These are phyloP conservation scores for Apostasia shenzhenica DNA, from an alignment of 106 monocot genomes.

Conservation along the genomic window DNA sequence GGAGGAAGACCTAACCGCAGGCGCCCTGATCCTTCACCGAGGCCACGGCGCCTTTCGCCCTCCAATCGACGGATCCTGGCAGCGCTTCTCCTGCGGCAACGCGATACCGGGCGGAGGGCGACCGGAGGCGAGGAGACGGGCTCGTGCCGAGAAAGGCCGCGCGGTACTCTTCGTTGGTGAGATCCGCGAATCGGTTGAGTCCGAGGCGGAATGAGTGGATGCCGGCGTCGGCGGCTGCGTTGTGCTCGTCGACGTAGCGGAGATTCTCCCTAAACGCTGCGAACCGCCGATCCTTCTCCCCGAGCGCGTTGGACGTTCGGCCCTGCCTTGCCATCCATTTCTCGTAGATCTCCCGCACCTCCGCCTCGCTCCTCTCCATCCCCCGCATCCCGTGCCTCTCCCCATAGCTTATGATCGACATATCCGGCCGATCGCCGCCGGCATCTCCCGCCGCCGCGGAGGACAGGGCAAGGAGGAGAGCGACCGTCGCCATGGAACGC, in stretches of 20 bases:
- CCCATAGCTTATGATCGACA: conserved; percentile 35
- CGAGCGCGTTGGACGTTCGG: conserved; percentile 27
- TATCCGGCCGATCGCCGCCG: conserved; percentile 2
- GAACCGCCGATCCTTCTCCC: conserved; percentile 43
- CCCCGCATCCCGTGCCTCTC: conserved; percentile 9
- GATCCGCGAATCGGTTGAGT: conserved; percentile 82
- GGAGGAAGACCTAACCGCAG: conserved; percentile 46
- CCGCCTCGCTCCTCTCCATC: conserved; percentile 35
- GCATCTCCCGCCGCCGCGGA: background rate
- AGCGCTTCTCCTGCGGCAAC: conserved; percentile 33
- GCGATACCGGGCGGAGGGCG: conserved; percentile 31
- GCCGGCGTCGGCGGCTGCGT: conserved; percentile 42
- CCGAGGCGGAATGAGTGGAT: conserved; percentile 47
- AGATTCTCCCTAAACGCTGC: conserved; percentile 81
- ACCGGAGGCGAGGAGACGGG: background rate
- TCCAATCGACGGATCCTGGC: conserved; percentile 76
- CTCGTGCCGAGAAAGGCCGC: conserved; percentile 34
- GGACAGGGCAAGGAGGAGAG: conserved; percentile 12
- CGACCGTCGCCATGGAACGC: background rate
- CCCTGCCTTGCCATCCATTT: conserved; percentile 31
- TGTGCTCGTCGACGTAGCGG: conserved; percentile 70
- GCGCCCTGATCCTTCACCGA: conserved; percentile 74
- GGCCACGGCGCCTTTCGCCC: conserved; percentile 57
- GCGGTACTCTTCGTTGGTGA: conserved; percentile 85
- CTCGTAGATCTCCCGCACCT: conserved; percentile 38